Base-by-base conservation (phyloP, 768 basidiomycete species). In the Boletus coccyginus region DNA sequence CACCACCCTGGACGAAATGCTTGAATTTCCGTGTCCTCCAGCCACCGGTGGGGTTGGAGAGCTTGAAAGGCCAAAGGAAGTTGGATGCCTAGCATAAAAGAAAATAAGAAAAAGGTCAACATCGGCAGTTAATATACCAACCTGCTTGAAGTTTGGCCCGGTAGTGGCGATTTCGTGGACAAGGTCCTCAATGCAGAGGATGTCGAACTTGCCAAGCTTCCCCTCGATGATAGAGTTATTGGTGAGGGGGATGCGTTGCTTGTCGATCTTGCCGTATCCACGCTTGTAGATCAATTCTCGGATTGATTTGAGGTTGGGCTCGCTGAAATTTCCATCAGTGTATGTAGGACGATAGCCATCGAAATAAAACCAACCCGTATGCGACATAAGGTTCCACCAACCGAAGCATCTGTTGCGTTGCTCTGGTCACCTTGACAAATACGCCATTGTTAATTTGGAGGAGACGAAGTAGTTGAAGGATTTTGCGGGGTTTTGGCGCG, bases 401-500 rank as follows among this genome's bases (percentile, higher is more conserved):
- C 71, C 93, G 91, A 65, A 99, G 87, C 97, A 98, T 99, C 76
- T 98, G 94, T 65, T 91, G 86, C 47, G 95, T 98, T 32, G 97
- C 94, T 75, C 83, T 91, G 66, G 94, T 98, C 52, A 92, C 95
- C 77, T 96, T 95, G 73, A 99, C 85, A 72, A 99, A 99, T 46
- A 99, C 88, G 74, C 96, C 97, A 71, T 94, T 98, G 87, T 99
- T 98, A 82, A 99, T 99, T 75, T 98, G 97, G 67, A 97, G 89
- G 60, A 99, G 87, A 67, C 97, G 94, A 72, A 99, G 90, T 61
- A 99, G 87, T 73, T 99, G 97, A 67, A 99, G 78, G 72, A 99
- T 98, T 83, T 99, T 99, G 73, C 94, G 90, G 69, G 97, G 97
- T 79, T 99, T 99, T 57, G 97, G 97, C 53, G 97, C 94, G 71